phyloP scores from a whole-genome alignment of 176 grass and related monocot genomes.

The Stipa capillata region DNA sequence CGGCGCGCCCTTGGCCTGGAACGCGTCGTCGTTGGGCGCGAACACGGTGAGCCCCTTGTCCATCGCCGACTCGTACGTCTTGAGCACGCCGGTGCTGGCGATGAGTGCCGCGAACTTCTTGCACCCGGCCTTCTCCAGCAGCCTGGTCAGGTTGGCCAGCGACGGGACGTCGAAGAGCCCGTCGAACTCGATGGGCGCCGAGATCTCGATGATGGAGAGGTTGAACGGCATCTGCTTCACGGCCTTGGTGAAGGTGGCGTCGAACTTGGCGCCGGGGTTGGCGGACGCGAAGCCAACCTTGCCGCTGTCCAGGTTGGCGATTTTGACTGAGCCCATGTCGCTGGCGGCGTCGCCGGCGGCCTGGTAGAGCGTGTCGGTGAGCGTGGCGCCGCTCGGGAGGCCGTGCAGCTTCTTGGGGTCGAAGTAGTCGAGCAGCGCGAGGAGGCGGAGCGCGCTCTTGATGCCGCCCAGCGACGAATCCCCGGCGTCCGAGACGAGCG shows the following conservation, averaged over 20 bases:
- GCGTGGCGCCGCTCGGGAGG: conserved; percentile 37
- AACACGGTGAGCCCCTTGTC: conserved; percentile 75
- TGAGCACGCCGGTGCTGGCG: conserved; percentile 52
- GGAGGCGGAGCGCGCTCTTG: conserved; percentile 83
- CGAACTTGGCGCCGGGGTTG: conserved; percentile 42
- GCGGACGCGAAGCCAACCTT: conserved; percentile 61
- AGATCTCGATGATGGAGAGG: conserved; percentile 59
- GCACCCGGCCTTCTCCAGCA: conserved; percentile 88
- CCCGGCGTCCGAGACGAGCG: conserved; percentile 48
- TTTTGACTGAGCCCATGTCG: conserved; percentile 57
- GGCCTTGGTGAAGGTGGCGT: conserved; percentile 58
- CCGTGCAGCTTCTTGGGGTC: conserved; percentile 69
- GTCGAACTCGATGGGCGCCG: conserved; percentile 61
- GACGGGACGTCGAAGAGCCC: conserved; percentile 56
- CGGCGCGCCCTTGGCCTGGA: conserved; percentile 43
- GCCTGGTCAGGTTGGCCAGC: conserved; percentile 40
- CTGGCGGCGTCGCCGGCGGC: conserved; percentile 59
- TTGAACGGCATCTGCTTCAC: conserved; percentile 60
- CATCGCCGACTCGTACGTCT: conserved; percentile 72
- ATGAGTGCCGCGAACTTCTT: conserved; percentile 70
- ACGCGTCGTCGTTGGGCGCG: conserved; percentile 85
- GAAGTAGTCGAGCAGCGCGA: conserved; percentile 85
- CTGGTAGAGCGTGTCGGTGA: conserved; percentile 76
- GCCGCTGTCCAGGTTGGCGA: conserved; percentile 46
- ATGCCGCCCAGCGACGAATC: conserved; percentile 53